Evolutionary conservation across 176 grass and related monocot genomes (phyloP).

Genomic region (Phoenix roebelenii): DNA sequence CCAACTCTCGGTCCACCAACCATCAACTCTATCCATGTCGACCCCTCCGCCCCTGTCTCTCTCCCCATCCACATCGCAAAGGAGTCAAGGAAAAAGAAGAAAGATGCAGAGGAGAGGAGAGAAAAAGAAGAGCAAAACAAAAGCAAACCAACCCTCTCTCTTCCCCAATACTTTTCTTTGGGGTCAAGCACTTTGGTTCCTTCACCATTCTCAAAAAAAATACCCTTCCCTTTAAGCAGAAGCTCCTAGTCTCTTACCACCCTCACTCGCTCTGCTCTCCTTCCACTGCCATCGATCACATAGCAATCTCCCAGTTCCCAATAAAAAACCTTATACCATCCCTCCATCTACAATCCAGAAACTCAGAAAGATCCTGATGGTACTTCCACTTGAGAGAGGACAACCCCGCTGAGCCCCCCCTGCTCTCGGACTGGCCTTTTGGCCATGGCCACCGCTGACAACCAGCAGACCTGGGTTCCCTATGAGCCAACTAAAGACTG

Average conservation of each 20-base stretch:
- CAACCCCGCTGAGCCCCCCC: no score
- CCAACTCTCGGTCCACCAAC: no score
- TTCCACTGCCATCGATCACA: no score
- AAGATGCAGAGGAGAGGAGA: no score
- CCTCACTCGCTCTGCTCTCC: slow-evolving; percentile 11
- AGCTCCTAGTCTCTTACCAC: slow-evolving; percentile 8
- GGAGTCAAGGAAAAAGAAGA: no score
- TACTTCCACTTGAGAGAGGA: no score
- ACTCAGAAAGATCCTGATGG: slow-evolving; percentile 18
- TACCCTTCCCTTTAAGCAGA: slow-evolving; percentile 4
- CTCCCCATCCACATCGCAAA: no score
- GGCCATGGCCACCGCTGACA: background rate
- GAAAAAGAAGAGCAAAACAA: no score
- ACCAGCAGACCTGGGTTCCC: slow-evolving; percentile 7
- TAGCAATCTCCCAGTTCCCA: slow-evolving; percentile 19
- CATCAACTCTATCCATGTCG: no score
- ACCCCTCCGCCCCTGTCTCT: no score
- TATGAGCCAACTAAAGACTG: slow-evolving; percentile 5
- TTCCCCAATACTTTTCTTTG: slow-evolving; percentile 52
- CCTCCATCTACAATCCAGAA: slow-evolving; percentile 25
- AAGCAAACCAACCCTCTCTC: background rate
- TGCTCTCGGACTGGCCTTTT: no score
- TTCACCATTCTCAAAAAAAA: background rate
- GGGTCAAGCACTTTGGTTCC: slow-evolving; percentile 30
- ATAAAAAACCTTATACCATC: slow-evolving; percentile 17